These are phyloP conservation scores for Pythium scleroteichum DNA, from an alignment of 352 stramenopile genomes.

Conservation along the genomic window DNA sequence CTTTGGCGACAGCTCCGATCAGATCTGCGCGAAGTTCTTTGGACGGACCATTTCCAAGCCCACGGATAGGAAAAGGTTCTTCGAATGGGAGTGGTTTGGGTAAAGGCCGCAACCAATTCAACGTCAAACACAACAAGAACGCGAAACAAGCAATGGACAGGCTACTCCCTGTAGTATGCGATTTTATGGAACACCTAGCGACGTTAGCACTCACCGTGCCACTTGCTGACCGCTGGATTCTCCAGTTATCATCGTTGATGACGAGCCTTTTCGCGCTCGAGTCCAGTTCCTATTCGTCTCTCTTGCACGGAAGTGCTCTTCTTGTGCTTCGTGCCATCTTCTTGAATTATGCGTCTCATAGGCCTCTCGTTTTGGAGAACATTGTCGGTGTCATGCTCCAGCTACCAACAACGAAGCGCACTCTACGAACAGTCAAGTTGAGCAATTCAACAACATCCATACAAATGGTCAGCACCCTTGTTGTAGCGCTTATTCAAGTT, in stretches of 20 bases:
- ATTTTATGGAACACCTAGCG: constrained; percentile 75
- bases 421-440: constrained; percentile 70
- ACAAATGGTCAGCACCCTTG: constrained; percentile 72
- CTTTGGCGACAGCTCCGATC: constrained; percentile 30
- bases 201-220: constrained; percentile 62
- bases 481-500: constrained; percentile 53
- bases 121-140: constrained; percentile 51
- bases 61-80: not conserved
- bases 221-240: constrained; percentile 74
- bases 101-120: constrained; percentile 24
- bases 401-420: constrained; percentile 69
- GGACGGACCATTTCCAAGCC: constrained; percentile 8
- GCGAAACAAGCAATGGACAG: constrained; percentile 53
- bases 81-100: constrained; percentile 1
- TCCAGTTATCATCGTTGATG: constrained; percentile 72
- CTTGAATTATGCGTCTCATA: constrained; percentile 61
- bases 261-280: constrained; percentile 73
- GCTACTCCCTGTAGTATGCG: constrained; percentile 63
- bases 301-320: constrained; percentile 65
- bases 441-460: constrained; percentile 45
- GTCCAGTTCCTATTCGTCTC: constrained; percentile 49
- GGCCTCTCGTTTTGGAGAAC: constrained; percentile 61
- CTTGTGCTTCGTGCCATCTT: constrained; percentile 69
- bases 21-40: constrained; percentile 1
- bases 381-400: constrained; percentile 80